Base-by-base conservation (phyloP, 768 basidiomycete species). In the Auriculariales sp. region DNA sequence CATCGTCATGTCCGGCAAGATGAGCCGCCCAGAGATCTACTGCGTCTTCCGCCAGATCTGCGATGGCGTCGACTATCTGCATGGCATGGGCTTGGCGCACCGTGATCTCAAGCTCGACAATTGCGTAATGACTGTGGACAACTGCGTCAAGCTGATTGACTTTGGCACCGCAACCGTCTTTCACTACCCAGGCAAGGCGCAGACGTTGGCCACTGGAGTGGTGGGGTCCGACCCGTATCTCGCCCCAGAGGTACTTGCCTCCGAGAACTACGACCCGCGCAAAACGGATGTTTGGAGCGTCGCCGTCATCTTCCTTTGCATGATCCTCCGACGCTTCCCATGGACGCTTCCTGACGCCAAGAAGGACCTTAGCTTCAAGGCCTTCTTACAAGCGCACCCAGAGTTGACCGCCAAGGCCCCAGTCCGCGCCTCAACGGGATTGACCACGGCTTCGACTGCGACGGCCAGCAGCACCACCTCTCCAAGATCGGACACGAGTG, bases 81-180 rank as follows among this genome's bases (percentile, higher is more conserved):
- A 99, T 66, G 84, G 88, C 56, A 81, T 98, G 71, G 95, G 95
- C 25, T 82, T 98, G 47, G 95, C 95, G 4, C 95, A 99, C 61
- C 88, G 95, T 39, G 95, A 99, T 66, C 79, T 99, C 68, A 99
- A 99, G 66, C 84, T 99, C 53, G 95, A 99, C 71, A 99, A 99
- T 64, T 98, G 95, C 65, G 95, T 99, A 69, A 95, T 99, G 89
- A 94, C 87, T n/a, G 71, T 71, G 3, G 74, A 83, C 60, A 91
- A 97, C 61, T 77, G 95, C 56, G 89, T 99, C 71, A 99, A 99
- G 64, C 77, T 99, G 56, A 99, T 99, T 68, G 95, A 99, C 67
- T 99, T 99, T 68, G 95, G 95, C 48, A 99, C 95, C 4, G 95
- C 95, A n/a, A 92, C 92, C 55, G 93, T 99, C 52, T 99, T 99